Conservation (phyloP, 2,329 filamentous ascomycete species). For the Cladosporium sp. region DNA sequence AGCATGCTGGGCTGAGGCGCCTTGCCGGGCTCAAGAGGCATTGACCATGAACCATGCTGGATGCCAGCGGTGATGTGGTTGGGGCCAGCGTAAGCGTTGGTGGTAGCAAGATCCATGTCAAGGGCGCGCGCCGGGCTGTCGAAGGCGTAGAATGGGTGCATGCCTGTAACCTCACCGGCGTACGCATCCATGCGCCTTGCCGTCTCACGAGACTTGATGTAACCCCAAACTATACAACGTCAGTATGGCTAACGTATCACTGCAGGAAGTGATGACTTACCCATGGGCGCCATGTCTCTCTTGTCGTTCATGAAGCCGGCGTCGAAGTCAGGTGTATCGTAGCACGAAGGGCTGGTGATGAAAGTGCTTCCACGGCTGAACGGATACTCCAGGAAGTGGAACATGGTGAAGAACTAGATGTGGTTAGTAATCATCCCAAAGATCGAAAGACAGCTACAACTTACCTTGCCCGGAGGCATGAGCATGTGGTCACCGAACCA, state of each 20-base stretch:
- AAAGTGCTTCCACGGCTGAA: constrained; percentile 63
- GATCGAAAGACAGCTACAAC: background rate
- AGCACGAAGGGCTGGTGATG: constrained; percentile 50
- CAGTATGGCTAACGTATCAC: background rate
- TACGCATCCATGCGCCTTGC: constrained; percentile 76
- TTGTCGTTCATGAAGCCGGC: constrained; percentile 75
- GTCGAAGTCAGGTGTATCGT: constrained; percentile 33
- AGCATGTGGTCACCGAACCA: constrained; percentile 54
- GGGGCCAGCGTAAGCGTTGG: constrained; percentile 72
- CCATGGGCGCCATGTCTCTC: constrained; percentile 77
- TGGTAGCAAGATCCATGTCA: constrained; percentile 74
- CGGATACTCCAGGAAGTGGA: constrained; percentile 74
- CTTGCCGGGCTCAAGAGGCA: constrained; percentile 58
- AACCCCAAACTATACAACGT: constrained; percentile 65
- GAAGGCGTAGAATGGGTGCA: constrained; percentile 72
- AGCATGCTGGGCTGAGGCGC: constrained; percentile 53
- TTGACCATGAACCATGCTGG: constrained; percentile 67
- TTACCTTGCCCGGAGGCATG: constrained; percentile 67
- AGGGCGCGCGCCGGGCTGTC: constrained; percentile 68
- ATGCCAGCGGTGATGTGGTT: constrained; percentile 71
- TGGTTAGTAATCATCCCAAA: background rate
- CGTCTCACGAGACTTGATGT: constrained; percentile 80
- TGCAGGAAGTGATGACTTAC: constrained; percentile 15
- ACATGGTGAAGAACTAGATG: constrained; percentile 71
- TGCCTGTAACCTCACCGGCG: constrained; percentile 66